These are phyloP conservation scores for Aureobasidium sp. DNA, from an alignment of 2,329 filamentous ascomycete species.

Conservation along the genomic window DNA sequence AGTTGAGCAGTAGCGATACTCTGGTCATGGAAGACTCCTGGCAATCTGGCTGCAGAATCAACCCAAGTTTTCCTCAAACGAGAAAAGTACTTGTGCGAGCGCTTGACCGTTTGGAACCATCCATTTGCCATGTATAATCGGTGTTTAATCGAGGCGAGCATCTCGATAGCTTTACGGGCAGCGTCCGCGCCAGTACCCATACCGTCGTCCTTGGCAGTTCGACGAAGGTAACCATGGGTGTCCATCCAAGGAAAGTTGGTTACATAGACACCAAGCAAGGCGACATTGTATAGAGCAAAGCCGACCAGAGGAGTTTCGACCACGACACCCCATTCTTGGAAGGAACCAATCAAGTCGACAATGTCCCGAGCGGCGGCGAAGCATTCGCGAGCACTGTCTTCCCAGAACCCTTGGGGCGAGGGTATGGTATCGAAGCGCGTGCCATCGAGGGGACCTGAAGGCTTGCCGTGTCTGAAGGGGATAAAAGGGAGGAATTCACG, in stretches of 20 bases:
- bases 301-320: constrained; percentile 61
- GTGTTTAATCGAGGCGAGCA: constrained; percentile 46
- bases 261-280: constrained; percentile 59
- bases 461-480: constrained; percentile 46
- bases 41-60: constrained; percentile 27
- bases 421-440: constrained; percentile 35
- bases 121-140: constrained; percentile 51
- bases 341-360: constrained; percentile 57
- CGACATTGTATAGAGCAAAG: constrained; percentile 61
- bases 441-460: constrained; percentile 51
- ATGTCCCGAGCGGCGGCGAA: constrained; percentile 59
- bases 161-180: constrained; percentile 43
- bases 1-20: constrained; percentile 28
- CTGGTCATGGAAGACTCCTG: constrained; percentile 25
- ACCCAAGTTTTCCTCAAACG: constrained; percentile 45
- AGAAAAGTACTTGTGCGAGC: constrained; percentile 49
- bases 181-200: constrained; percentile 31
- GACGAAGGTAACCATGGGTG: constrained; percentile 45
- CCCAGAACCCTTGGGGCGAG: constrained; percentile 53
- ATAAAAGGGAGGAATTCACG: constrained; percentile 63
- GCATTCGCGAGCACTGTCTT: constrained; percentile 52
- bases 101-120: constrained; percentile 48
- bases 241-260: constrained; percentile 65
- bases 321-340: constrained; percentile 52
- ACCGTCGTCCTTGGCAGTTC: constrained; percentile 17